phyloP scores from a whole-genome alignment of 805 yeast species.

The Limtongia smithiae region DNA sequence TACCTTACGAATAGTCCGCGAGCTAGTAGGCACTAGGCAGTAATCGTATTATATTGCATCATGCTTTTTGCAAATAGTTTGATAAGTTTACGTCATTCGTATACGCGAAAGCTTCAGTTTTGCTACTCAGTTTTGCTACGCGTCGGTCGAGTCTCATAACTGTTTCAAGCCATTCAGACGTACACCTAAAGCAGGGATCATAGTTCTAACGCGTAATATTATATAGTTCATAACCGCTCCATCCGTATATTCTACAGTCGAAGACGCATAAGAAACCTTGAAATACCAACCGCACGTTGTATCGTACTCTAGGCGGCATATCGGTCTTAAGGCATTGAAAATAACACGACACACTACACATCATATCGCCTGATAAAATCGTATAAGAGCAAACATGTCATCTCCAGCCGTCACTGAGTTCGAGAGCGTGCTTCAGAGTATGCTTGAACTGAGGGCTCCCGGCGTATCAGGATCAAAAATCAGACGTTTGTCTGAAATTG shows the following conservation, averaged over 20 bases:
- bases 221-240: too few species aligned
- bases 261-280: too few species aligned
- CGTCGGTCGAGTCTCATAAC: not conserved
- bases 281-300: too few species aligned
- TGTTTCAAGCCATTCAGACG: not conserved
- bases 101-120: not conserved
- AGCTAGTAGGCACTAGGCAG: too few species aligned
- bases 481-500: slow-evolving; percentile 74
- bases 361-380: not conserved
- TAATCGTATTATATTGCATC: too few species aligned
- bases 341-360: not conserved
- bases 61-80: too few species aligned
- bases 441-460: slow-evolving; percentile 48
- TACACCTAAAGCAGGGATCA: too few species aligned
- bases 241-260: too few species aligned
- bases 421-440: slow-evolving; percentile 26
- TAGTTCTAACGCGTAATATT: too few species aligned
- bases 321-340: not conserved
- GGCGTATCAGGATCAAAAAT: slow-evolving; percentile 97
- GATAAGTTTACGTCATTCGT: too few species aligned
- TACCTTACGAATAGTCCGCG: too few species aligned
- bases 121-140: not conserved
- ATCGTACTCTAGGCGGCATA: too few species aligned
- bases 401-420: slow-evolving; percentile 26
- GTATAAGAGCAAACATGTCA: slow-evolving; percentile 4